A percentile compares a stretch with the other conserved stretches of the same genome.
These are phyloP conservation scores for Trichoderma gamsii DNA, from an alignment of 495 filamentous ascomycete species.

Conservation along the genomic window DNA sequence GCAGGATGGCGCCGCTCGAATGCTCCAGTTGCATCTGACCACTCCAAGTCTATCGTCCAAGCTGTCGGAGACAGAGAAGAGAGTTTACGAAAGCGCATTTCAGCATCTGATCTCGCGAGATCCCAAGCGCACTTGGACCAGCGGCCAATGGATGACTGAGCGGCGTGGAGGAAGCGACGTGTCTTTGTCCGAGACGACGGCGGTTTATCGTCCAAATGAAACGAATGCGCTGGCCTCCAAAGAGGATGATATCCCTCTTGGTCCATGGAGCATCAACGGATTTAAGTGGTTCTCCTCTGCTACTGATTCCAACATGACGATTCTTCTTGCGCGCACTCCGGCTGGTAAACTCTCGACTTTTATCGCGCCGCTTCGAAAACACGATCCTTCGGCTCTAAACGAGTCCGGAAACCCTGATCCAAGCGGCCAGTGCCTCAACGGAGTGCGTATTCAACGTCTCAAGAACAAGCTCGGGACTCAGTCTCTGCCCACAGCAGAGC, in stretches of 20 bases:
- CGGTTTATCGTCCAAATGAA: slow-evolving; percentile 23
- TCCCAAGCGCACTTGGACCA: slow-evolving; percentile 57
- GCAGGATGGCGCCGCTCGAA: slow-evolving; percentile 62
- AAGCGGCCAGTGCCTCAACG: slow-evolving; percentile 40
- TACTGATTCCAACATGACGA: slow-evolving; percentile 62
- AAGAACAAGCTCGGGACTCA: slow-evolving; percentile 68
- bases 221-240: neutral
- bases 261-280: slow-evolving; percentile 57
- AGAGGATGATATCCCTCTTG: slow-evolving; percentile 38
- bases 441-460: slow-evolving; percentile 58
- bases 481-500: slow-evolving; percentile 62
- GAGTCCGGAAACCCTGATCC: slow-evolving; percentile 23
- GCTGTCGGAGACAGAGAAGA: slow-evolving; percentile 23
- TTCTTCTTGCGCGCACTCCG: slow-evolving; percentile 57
- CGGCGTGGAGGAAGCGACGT: slow-evolving; percentile 68
- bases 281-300: slow-evolving; percentile 77
- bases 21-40: slow-evolving; percentile 50
- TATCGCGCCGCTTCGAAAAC: slow-evolving; percentile 55
- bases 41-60: neutral
- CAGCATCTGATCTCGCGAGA: slow-evolving; percentile 48
- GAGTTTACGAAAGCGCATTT: slow-evolving; percentile 46
- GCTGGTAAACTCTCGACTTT: slow-evolving; percentile 56
- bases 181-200: slow-evolving; percentile 61
- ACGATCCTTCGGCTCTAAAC: slow-evolving; percentile 24
- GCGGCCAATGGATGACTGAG: slow-evolving; percentile 84